Evolutionary conservation across 768 basidiomycete species (phyloP), one percentile per base, ranked within the genome.

Genomic region (Candolleomyces efflorescens): DNA sequence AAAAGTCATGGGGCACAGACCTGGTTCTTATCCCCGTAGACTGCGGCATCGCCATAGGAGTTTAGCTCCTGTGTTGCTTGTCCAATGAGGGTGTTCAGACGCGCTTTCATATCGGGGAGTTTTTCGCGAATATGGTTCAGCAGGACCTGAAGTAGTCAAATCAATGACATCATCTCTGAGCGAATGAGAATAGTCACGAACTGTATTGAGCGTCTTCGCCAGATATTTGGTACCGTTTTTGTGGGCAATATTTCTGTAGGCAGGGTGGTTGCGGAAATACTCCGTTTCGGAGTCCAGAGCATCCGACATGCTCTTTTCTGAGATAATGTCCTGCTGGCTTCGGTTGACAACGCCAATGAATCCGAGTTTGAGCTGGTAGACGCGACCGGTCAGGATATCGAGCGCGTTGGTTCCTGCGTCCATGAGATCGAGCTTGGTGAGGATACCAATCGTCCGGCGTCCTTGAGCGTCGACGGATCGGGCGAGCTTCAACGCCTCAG

Each of bases 61-160:
- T 93, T 92, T 44, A 99, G 82, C 71, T 99, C 97, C 70, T 99
- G 97, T 68, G 98, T 96, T 7, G 97, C 94, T 74, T 99, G 97
- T 15, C 96, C 95, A 92, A 98, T 98, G 22, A 98, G 75, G 2
- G 97, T 99, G 69, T 98, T 99, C 59, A 99, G 75, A 18, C 94
- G 82, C 15, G 97, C 97, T 71, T 99, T 99, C 97, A 99, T 98
- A 71, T 99, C 97, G 0, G 97, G 97, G 38, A 99, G 81, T 73
- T 98, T 99, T 67, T 99, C 97, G 59, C 97, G 86, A 62, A 99
- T 98, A 69, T 99, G 97, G 69, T 92, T 92, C 83, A 99, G 87
- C 60, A 99, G 74, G 32, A 98, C 94, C 92, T 87, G 56, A 32
- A 32, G n/a, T n/a, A 32, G 32, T 5, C 32, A 32, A n/a, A 38